These are phyloP conservation scores for Choiromyces venosus DNA, from an alignment of 495 filamentous ascomycete species.

Conservation along the genomic window DNA sequence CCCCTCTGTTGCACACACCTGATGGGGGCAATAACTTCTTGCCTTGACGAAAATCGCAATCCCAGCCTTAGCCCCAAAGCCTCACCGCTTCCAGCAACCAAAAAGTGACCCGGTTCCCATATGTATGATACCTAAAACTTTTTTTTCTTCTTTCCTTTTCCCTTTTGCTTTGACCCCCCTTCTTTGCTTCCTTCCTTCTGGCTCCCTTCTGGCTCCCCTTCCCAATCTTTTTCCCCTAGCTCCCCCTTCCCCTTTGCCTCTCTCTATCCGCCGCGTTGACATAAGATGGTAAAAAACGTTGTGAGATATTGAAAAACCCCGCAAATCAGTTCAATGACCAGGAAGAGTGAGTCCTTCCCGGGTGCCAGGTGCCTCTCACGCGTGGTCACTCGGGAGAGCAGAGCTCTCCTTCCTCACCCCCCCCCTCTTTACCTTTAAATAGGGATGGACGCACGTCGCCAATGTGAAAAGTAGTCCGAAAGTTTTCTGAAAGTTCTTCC, in stretches of 20 bases:
- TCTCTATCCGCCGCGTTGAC: slow-evolving; percentile 1
- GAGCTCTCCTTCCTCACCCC: background rate
- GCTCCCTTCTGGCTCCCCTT: background rate
- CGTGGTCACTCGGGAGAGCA: background rate
- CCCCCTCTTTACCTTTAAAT: background rate
- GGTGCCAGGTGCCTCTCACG: slow-evolving; percentile 4
- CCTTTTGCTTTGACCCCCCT: background rate
- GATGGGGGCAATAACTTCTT: background rate
- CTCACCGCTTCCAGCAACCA: slow-evolving; percentile 3
- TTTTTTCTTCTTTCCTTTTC: background rate
- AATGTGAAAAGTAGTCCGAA: slow-evolving; percentile 2
- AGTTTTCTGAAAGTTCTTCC: slow-evolving; percentile 2
- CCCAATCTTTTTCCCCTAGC: background rate
- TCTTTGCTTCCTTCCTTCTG: background rate
- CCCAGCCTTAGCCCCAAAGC: slow-evolving; percentile 3
- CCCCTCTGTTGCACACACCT: slow-evolving; percentile 3
- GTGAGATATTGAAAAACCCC: slow-evolving; percentile 2
- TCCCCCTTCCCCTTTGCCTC: background rate
- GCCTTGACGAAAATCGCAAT: slow-evolving; percentile 4
- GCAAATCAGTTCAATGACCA: background rate
- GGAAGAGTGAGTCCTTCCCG: slow-evolving; percentile 1
- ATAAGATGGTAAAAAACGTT: slow-evolving; percentile 3
- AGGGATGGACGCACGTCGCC: background rate
- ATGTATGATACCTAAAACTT: background rate
- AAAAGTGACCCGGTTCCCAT: slow-evolving; percentile 4